phyloP scores from a whole-genome alignment of 1,139 yeast genomes.

The Candida pseudoviswanathii region DNA sequence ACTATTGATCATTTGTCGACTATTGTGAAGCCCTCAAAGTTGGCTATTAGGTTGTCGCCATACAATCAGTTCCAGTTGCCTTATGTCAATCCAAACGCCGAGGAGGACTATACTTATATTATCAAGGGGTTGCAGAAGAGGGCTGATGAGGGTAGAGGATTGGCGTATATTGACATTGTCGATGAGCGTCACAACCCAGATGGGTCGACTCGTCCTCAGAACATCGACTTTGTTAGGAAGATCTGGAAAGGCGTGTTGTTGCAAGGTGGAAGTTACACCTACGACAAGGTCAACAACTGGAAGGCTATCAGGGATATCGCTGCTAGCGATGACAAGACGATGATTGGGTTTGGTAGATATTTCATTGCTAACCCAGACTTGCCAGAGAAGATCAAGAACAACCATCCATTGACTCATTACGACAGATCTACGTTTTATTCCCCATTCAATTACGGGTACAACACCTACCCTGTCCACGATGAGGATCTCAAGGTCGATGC shows the following conservation, averaged over 20 bases:
- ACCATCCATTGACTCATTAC: slow-evolving; percentile 37
- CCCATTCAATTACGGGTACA: slow-evolving; percentile 26
- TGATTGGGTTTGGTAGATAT: slow-evolving; percentile 48
- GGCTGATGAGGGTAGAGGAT: slow-evolving; percentile 36
- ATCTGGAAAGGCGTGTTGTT: slow-evolving; percentile 52
- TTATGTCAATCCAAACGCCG: slow-evolving; percentile 31
- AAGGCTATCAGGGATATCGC: slow-evolving; percentile 23
- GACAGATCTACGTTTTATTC: slow-evolving; percentile 27
- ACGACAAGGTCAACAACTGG: slow-evolving; percentile 23
- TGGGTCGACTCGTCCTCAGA: slow-evolving; percentile 14
- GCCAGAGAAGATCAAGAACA: slow-evolving; percentile 45
- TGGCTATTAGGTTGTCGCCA: slow-evolving; percentile 66
- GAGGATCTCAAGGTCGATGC: slow-evolving; percentile 16
- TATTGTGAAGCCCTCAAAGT: slow-evolving; percentile 38
- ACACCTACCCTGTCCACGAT: slow-evolving; percentile 20
- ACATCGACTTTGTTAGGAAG: slow-evolving; percentile 31
- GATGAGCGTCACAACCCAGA: slow-evolving; percentile 37
- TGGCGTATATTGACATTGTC: slow-evolving; percentile 55
- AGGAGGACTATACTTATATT: slow-evolving; percentile 36
- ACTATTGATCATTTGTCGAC: slow-evolving; percentile 53
- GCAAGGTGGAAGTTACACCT: slow-evolving; percentile 48
- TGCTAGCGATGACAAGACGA: slow-evolving; percentile 36
- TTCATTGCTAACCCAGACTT: slow-evolving; percentile 59
- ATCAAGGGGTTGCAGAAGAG: slow-evolving; percentile 40
- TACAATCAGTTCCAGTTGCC: slow-evolving; percentile 46